Percentiles rank a stretch among this genome's conserved stretches.
Evolutionary conservation across 768 basidiomycete genomes (phyloP).

Genomic region (Lyophyllum semitale): DNA sequence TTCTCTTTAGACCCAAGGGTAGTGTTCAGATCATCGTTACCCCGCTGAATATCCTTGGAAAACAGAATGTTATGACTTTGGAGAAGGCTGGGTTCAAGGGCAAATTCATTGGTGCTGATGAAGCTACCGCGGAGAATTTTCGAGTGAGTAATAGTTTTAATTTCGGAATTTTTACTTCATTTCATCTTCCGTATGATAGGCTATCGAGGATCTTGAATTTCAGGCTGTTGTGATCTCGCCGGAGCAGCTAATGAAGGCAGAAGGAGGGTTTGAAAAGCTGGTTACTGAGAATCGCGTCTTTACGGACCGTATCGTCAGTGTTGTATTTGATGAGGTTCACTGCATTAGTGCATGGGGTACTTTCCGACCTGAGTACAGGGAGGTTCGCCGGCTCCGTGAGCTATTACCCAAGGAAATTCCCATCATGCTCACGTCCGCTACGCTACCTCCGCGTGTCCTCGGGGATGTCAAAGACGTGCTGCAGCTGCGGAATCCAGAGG

Average conservation of each 20-base stretch:
- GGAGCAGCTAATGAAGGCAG: background rate
- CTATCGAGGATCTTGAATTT: background rate
- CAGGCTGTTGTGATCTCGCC: background rate
- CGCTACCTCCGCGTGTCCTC: slow-evolving; percentile 4
- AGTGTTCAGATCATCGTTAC: too few relatives aligned
- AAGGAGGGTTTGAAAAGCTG: background rate
- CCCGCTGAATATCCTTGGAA: too few relatives aligned
- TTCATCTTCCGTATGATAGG: background rate
- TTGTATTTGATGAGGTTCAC: slow-evolving; percentile 34
- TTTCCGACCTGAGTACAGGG: slow-evolving; percentile 29
- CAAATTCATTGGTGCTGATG: too few relatives aligned
- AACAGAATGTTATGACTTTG: too few relatives aligned
- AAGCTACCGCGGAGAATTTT: too few relatives aligned
- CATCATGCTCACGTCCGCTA: slow-evolving; percentile 9
- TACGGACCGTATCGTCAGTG: slow-evolving; percentile 18
- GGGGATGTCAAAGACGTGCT: background rate
- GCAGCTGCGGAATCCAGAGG: slow-evolving; percentile 2
- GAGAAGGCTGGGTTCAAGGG: too few relatives aligned
- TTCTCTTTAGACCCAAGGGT: too few relatives aligned
- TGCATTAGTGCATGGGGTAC: slow-evolving; percentile 30
- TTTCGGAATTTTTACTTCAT: background rate
- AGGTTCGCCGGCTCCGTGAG: slow-evolving; percentile 10
- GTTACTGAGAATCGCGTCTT: slow-evolving; percentile 13
- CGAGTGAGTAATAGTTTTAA: background rate
- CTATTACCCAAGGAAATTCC: background rate